Evolutionary conservation across 23 red algal species (phyloP).

Genomic region (Chondrus crispus): DNA sequence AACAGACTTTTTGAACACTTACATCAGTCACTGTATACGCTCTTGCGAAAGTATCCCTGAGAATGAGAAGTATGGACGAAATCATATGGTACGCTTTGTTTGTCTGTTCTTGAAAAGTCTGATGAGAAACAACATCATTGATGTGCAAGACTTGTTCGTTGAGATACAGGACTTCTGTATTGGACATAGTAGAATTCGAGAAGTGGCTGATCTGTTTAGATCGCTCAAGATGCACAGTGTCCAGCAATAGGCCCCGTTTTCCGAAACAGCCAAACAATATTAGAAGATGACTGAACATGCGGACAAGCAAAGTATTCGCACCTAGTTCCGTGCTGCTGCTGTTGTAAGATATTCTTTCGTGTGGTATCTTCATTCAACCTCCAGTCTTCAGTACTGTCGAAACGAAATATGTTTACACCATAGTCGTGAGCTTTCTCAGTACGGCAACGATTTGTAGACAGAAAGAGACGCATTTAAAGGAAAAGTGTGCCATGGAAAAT

Average conservation of each 20-base stretch:
- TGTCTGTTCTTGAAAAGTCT: conserved; percentile 73
- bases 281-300: no score
- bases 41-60: conserved; percentile 79
- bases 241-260: conserved; percentile 27
- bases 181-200: conserved; percentile 76
- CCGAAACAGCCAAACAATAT: no score
- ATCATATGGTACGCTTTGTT: conserved; percentile 70
- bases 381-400: no score
- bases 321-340: no score
- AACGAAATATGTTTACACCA: no score
- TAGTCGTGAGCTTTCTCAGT: no score
- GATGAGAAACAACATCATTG: conserved; percentile 88
- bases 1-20: conserved; percentile 78
- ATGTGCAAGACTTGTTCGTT: conserved; percentile 73
- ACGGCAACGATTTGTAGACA: no score
- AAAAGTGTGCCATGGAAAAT: no score
- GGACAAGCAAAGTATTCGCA: no score
- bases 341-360: no score
- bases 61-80: conserved; percentile 72
- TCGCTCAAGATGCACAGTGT: conserved; percentile 64
- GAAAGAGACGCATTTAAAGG: no score
- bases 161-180: conserved; percentile 94
- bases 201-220: conserved; percentile 84
- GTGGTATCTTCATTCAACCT: no score
- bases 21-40: conserved; percentile 82